Evolutionary conservation across 2,329 filamentous ascomycete species (phyloP), one percentile per base, ranked within the genome.

Genomic region (Penicillium janthinellum): DNA sequence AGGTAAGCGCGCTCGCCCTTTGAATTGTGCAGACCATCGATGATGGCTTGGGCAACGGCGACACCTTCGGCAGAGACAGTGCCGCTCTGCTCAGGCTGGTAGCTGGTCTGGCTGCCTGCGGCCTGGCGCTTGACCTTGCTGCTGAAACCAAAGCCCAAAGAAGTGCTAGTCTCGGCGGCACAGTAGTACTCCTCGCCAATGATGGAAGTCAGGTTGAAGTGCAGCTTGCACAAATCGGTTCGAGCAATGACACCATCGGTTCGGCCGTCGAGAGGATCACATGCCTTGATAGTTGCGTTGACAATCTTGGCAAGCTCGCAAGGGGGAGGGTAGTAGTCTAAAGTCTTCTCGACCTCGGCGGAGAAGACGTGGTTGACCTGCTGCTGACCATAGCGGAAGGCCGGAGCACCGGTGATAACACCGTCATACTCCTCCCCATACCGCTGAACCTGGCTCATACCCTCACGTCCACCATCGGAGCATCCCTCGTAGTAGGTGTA

Each of bases 211-310:
- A 82, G 64, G 65, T 85, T 77, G 68, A 80, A 82, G 44, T 79
- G 65, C 5, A 81, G 63, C 57, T 73, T 76, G 75, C 80, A 83
- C 8, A 83, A 75, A 54, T 83, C 80, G 0, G 77, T 78, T 5
- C 81, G 76, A 7, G 79, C 74, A 45, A 87, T 76, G 4, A 86
- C 82, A 12, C 84, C 83, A 57, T 87, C 84, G 0, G 75, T 78
- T 47, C 77, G 76, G 5, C 85, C 84, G 57, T 87, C 84, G 5
- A 87, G 74, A 7, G 78, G 73, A 61, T 87, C 84, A 53, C 84
- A 87, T 38, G 79, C 79, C 1, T 74, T 73, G 49, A 86, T 84
- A 5, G 84, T 86, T 41, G 77, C 74, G 65, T 85, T 86, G 20
- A 82, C 77, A 48, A 73, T 72, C 64, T 73, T 72, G n/a, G 59